phyloP scores from a whole-genome alignment of 331 rosid genomes.

The Malus hybrid region DNA sequence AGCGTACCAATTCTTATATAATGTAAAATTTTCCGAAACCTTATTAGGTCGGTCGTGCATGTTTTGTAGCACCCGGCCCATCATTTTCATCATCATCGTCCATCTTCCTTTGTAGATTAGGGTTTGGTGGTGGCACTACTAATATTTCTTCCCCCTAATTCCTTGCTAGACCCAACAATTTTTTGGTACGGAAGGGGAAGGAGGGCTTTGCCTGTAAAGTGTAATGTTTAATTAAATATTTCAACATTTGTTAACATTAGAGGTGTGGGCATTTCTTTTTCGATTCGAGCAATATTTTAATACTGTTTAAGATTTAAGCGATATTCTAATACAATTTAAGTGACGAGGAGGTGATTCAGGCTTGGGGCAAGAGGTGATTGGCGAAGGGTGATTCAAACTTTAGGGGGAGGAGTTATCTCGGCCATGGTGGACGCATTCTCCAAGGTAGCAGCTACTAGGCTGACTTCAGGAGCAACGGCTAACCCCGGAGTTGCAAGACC shows the following conservation, averaged over 20 bases:
- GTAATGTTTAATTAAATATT: background rate
- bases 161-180: conserved; percentile 4
- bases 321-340: too few relatives aligned
- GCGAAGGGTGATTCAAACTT: too few relatives aligned
- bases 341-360: too few relatives aligned
- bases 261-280: background rate
- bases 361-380: too few relatives aligned
- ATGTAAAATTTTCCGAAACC: background rate
- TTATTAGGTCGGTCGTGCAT: background rate
- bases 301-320: too few relatives aligned
- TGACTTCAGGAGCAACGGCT: too few relatives aligned
- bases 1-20: too few relatives aligned
- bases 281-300: too few relatives aligned
- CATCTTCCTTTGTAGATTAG: conserved; percentile 3
- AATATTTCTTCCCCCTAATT: background rate
- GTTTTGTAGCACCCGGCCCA: conserved; percentile 27
- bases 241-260: background rate
- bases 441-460: too few relatives aligned
- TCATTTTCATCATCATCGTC: background rate
- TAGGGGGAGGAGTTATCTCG: too few relatives aligned
- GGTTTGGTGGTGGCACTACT: conserved; percentile 4
- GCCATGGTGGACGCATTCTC: too few relatives aligned
- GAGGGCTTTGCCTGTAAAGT: conserved; percentile 10
- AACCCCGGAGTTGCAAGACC: too few relatives aligned
- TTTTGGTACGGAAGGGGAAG: background rate